Percentiles rank a stretch among this genome's conserved stretches.
These are phyloP conservation scores for Fusarium avenaceum DNA, from an alignment of 2,329 filamentous ascomycete species.

Conservation along the genomic window DNA sequence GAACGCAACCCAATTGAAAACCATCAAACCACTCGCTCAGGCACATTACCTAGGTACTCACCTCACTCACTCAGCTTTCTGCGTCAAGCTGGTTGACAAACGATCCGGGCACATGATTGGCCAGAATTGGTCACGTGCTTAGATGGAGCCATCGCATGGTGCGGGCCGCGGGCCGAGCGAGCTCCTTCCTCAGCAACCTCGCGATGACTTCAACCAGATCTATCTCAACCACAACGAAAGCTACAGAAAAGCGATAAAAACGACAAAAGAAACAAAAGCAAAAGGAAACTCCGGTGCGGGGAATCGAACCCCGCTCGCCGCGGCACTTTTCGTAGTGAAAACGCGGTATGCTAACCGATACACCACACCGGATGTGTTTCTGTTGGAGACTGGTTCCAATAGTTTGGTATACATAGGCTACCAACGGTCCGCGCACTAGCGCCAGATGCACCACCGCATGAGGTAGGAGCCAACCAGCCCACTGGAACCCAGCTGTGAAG, in stretches of 20 bases:
- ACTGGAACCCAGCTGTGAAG: too few species aligned
- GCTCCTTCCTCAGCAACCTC: background rate
- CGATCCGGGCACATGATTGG: too few species aligned
- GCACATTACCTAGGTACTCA: too few species aligned
- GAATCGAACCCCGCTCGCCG: slow-evolving; percentile 37
- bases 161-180: background rate
- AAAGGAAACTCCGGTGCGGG: slow-evolving; percentile 24
- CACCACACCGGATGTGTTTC: slow-evolving; percentile 31
- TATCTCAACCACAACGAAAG: background rate
- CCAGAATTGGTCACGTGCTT: background rate
- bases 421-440: too few species aligned
- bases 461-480: background rate
- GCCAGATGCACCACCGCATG: background rate
- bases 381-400: fast-evolving
- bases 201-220: background rate
- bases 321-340: slow-evolving; percentile 14
- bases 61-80: too few species aligned
- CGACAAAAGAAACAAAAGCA: background rate
- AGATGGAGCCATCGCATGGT: background rate
- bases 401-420: background rate
- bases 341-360: slow-evolving; percentile 38
- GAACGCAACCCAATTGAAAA: too few species aligned
- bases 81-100: too few species aligned
- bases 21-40: too few species aligned
- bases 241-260: background rate